Evolutionary conservation across 148 eudicot genomes (phyloP).

Genomic region (Suaeda aralocaspica): DNA sequence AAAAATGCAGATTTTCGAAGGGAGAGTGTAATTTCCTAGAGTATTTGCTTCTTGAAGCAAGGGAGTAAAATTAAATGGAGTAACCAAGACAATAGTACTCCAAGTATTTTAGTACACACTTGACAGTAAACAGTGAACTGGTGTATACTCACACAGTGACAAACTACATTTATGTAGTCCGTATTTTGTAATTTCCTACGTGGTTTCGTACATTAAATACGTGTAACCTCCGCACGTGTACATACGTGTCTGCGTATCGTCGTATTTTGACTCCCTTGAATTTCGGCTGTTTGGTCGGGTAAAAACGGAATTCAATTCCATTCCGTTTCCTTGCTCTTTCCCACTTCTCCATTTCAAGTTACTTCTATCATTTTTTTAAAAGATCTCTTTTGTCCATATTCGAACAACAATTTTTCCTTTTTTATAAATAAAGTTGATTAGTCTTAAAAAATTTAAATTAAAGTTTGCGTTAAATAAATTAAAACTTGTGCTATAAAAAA

Average conservation of each 20-base stretch:
- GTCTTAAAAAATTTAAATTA: neutral
- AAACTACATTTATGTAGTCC: neutral
- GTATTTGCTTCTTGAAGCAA: no score
- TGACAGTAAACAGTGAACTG: conserved; percentile 8
- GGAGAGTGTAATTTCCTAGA: no score
- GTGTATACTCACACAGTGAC: conserved; percentile 1
- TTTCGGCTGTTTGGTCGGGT: conserved; percentile 18
- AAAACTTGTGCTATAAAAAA: conserved; percentile 2
- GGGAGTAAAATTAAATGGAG: no score
- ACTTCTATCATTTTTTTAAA: neutral
- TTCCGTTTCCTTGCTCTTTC: conserved; percentile 7
- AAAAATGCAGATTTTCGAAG: no score
- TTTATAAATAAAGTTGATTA: neutral
- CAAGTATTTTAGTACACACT: neutral
- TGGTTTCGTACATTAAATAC: conserved; percentile 17
- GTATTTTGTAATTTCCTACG: conserved; percentile 8
- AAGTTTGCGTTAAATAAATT: neutral
- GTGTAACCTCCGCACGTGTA: conserved; percentile 26
- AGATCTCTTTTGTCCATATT: conserved; percentile 30
- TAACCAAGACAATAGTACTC: no score
- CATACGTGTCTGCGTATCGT: conserved; percentile 15
- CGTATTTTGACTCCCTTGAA: conserved; percentile 9
- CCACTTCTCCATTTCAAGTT: neutral
- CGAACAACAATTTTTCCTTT: neutral
- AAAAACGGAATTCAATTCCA: no score